Percentiles rank a stretch among this genome's conserved stretches.
Evolutionary conservation across 176 grass and related monocot species (phyloP).

Genomic region (Chloris gayana): DNA sequence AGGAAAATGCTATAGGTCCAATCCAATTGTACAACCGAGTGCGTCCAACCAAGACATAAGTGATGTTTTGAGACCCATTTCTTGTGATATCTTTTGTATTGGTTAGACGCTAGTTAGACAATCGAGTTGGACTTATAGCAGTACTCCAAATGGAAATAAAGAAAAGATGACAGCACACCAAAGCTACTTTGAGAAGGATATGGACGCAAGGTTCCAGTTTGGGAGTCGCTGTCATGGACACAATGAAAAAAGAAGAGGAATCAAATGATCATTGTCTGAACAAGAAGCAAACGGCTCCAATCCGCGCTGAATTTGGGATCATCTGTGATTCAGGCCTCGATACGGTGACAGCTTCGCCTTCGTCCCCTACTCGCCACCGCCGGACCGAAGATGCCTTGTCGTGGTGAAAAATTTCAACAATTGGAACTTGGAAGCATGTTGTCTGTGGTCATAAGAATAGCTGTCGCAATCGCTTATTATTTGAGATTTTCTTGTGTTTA

Average conservation of each 20-base stretch:
- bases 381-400: background rate
- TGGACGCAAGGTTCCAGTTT: conserved; percentile 25
- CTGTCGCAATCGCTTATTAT: background rate
- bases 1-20: too few relatives aligned
- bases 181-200: conserved; percentile 29
- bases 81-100: too few relatives aligned
- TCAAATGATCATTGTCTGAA: conserved; percentile 39
- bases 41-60: too few relatives aligned
- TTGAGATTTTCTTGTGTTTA: background rate
- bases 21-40: too few relatives aligned
- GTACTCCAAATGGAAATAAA: too few relatives aligned
- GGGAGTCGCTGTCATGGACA: conserved; percentile 1
- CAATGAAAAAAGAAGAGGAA: conserved; percentile 1
- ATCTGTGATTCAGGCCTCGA: conserved; percentile 18
- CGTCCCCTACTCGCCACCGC: conserved; percentile 25
- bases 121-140: too few relatives aligned
- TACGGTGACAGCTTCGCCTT: conserved; percentile 39
- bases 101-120: too few relatives aligned
- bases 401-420: background rate
- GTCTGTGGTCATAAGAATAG: background rate
- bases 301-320: background rate
- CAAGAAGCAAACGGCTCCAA: conserved; percentile 33
- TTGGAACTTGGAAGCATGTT: background rate
- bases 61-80: too few relatives aligned
- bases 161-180: background rate